Percentiles rank a stretch among this genome's conserved stretches.
These are phyloP conservation scores for Neopestalotiopsis sp. DNA, from an alignment of 2,329 filamentous ascomycete species.

Conservation along the genomic window DNA sequence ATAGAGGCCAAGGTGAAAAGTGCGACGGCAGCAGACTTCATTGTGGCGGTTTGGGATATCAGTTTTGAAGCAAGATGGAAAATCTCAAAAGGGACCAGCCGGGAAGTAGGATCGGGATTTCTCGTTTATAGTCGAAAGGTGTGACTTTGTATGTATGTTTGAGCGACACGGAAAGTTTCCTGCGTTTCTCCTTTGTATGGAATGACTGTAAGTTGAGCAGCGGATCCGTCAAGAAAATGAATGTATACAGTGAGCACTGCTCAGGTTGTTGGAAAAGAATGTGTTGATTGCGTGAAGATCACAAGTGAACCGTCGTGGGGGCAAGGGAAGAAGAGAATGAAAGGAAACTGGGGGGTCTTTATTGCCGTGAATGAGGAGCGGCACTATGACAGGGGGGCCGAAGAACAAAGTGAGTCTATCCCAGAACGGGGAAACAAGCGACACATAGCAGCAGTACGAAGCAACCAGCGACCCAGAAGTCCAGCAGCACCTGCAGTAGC, in stretches of 20 bases:
- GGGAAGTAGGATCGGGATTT: not conserved
- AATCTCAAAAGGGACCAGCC: constrained; percentile 13
- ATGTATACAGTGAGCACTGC: constrained; percentile 41
- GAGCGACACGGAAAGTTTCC: not conserved
- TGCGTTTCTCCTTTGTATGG: constrained; percentile 11
- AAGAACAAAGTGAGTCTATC: constrained; percentile 10
- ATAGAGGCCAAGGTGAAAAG: constrained; percentile 48
- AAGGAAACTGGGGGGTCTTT: constrained; percentile 11
- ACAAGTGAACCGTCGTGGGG: constrained; percentile 19
- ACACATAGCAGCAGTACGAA: not conserved
- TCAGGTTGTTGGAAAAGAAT: constrained; percentile 34
- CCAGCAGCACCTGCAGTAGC: not conserved
- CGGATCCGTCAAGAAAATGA: constrained; percentile 30
- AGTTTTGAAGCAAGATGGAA: constrained; percentile 12
- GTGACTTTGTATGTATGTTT: not conserved
- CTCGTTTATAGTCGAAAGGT: not conserved
- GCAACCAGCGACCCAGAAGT: not conserved
- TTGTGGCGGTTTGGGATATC: constrained; percentile 34
- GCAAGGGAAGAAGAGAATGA: constrained; percentile 10
- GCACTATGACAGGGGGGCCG: not conserved
- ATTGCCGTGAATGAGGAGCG: constrained; percentile 9
- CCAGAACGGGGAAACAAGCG: constrained; percentile 13
- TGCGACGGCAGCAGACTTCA: constrained; percentile 50
- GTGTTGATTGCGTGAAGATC: constrained; percentile 25
- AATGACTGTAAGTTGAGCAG: constrained; percentile 35